Conservation (phyloP, 2,329 filamentous ascomycete genomes). For the Xylaria sp. region DNA sequence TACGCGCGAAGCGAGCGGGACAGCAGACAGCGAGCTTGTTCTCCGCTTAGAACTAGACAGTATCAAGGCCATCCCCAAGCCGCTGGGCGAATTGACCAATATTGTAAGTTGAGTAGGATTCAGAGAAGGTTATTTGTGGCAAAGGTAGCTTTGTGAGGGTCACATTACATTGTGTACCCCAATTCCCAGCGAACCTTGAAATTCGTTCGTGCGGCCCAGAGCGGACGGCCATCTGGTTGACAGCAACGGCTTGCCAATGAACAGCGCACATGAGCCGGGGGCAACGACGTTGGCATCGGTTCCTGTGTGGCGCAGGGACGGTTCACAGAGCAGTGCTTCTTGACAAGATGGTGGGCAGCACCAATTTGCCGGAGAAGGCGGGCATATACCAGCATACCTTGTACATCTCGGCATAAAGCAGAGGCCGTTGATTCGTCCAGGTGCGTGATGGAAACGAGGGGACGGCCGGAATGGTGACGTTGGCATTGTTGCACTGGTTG, state of each 20-base stretch:
- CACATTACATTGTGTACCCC: conserved; percentile 27
- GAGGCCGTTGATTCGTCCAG: conserved; percentile 36
- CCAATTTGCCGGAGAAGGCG: conserved; percentile 42
- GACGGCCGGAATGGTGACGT: conserved; percentile 42
- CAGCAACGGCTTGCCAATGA: conserved; percentile 2
- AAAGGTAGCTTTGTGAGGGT: conserved; percentile 11
- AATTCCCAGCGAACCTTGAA: background rate
- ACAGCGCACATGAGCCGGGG: conserved; percentile 8
- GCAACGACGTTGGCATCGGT: conserved; percentile 1
- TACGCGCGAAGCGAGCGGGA: background rate
- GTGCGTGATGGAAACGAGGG: conserved; percentile 37
- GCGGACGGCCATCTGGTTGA: background rate
- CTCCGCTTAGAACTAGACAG: background rate
- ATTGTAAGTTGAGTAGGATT: conserved; percentile 17
- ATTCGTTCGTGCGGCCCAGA: conserved; percentile 13
- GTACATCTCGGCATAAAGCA: conserved; percentile 39
- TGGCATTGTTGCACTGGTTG: conserved; percentile 24
- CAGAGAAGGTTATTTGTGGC: conserved; percentile 11
- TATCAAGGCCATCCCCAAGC: background rate
- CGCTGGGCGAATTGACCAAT: conserved; percentile 1
- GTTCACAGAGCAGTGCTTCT: conserved; percentile 13
- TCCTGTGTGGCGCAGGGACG: conserved; percentile 27
- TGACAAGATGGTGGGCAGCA: conserved; percentile 27
- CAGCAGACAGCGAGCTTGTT: background rate
- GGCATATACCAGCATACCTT: conserved; percentile 34